Evolutionary conservation across 306 rosid species (phyloP), one percentile per base, ranked within the genome.

Genomic region (Carpinus fangiana): DNA sequence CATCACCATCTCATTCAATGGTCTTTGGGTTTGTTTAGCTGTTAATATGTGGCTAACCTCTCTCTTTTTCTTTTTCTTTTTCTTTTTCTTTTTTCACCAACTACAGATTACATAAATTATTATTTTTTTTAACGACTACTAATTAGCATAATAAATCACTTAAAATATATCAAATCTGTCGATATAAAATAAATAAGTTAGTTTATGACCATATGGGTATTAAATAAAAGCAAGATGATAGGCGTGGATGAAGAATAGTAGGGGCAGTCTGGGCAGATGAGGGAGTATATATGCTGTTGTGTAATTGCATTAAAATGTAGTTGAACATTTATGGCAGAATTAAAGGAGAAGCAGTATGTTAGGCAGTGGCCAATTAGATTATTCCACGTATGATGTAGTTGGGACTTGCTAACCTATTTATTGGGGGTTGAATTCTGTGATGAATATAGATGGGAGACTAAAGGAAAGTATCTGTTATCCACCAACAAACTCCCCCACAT

Each of bases 281-380:
- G 48, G 7, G 12, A 45, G 10, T 45, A 65, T 0, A 23, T 23
- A 23, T 23, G n/a, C 47, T 34, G 17, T 31, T 2, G n/a, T 14
- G 20, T 11, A 47, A 12, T 21, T 38, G 43, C 73, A 41, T 73
- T 50, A 0, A 61, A 26, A 77, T 48, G 16, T 46, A 0, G 96
- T 69, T 90, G 89, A 46, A 79, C 67, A 80, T 73, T 85, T 2
- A 82, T 82, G 88, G 86, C 79, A 23, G 50, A 78, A 70, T 88
- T 71, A 73, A 83, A 74, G 50, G 72, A 5, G n/a, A 41, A 64
- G 78, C 48, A 78, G 86, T 54, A 79, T 23, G 77, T 67, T 72
- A 61, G 57, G 11, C 20, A 13, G 57, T 2, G 21, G 51, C 86
- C 81, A 82, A 78, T 76, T 1, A 12, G 3, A 70, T 4, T 0